Evolutionary conservation across 805 yeast species (phyloP), one percentile per base, ranked within the genome.

Genomic region (Starmerella asiatica): DNA sequence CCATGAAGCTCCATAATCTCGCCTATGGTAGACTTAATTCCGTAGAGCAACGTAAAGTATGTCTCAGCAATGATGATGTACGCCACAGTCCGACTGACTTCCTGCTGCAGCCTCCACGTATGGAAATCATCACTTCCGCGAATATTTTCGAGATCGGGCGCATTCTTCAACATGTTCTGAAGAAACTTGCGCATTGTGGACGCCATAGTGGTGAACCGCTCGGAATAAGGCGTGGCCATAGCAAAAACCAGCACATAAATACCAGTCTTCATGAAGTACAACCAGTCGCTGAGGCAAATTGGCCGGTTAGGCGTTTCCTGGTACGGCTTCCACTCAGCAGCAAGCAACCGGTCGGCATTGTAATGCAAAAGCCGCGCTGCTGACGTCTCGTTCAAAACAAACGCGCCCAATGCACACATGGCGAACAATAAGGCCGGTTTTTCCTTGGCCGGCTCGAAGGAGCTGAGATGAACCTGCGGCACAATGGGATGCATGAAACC

Each of bases 401-500:
- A 6, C 5, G 39, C 39, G 12, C 35, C 34, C 9, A 31, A 9
- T 7, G 39, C 4, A 17, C 39, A 37, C 21, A 37, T 30, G 16
- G 35, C 41, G 21, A 32, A 33, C 3, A 38, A 33, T 4, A 26
- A 20, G 14, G 41, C 41, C 11, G 41, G 41, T 23, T n/a, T 6
- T 3, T 11, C 28, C 4, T 24, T 16, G 9, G 11, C 18, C 3
- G 31, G 33, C n/a, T 32, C 41, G 20, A 30, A 38, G 9, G 41
- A 32, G 3, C 30, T n/a, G 11, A 21, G 28, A 16, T 38, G 37
- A 9, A 38, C 23, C 17, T 32, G 3, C 4, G 41, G 41, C 12
- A 26, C 23, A 8, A 28, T 21, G 3, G 37, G 37, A 17, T 38
- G 35, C 5, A 15, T 9, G 18, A 31, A 33, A 28, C 21, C 26